These are phyloP conservation scores for Urtica urens DNA, from an alignment of 306 rosid genomes.

Conservation along the genomic window DNA sequence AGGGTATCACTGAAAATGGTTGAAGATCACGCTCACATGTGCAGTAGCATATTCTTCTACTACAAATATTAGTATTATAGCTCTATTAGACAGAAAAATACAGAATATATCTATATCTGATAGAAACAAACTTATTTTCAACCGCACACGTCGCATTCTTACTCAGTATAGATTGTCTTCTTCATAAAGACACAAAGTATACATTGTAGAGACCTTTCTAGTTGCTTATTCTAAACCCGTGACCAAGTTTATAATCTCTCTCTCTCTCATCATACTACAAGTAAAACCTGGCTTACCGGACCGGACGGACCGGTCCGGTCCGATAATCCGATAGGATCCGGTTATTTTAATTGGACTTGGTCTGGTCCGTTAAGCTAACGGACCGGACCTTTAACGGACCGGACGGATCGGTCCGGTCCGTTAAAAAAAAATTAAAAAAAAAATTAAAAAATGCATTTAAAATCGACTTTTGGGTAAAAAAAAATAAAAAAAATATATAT, in stretches of 20 bases:
- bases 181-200: background rate
- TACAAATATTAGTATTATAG: slow-evolving; percentile 1
- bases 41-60: slow-evolving; percentile 35
- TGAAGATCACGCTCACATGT: slow-evolving; percentile 29
- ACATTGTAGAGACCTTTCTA: slow-evolving; percentile 12
- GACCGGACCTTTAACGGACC: too few species aligned
- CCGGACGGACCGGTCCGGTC: too few species aligned
- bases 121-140: slow-evolving; percentile 9
- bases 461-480: too few species aligned
- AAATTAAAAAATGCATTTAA: too few species aligned
- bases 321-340: too few species aligned
- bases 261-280: too few species aligned
- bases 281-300: too few species aligned
- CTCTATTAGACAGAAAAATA: slow-evolving; percentile 12
- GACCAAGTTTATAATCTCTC: slow-evolving; percentile 21
- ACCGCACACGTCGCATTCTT: slow-evolving; percentile 24
- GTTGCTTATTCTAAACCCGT: slow-evolving; percentile 31
- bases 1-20: slow-evolving; percentile 22
- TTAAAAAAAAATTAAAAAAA: too few species aligned
- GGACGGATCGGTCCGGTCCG: too few species aligned
- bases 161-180: slow-evolving; percentile 29
- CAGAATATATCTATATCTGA: slow-evolving; percentile 2
- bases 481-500: too few species aligned
- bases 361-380: too few species aligned
- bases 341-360: too few species aligned